Evolutionary conservation across 495 filamentous ascomycete species (phyloP).

Genomic region (Penicillium verhagenii): DNA sequence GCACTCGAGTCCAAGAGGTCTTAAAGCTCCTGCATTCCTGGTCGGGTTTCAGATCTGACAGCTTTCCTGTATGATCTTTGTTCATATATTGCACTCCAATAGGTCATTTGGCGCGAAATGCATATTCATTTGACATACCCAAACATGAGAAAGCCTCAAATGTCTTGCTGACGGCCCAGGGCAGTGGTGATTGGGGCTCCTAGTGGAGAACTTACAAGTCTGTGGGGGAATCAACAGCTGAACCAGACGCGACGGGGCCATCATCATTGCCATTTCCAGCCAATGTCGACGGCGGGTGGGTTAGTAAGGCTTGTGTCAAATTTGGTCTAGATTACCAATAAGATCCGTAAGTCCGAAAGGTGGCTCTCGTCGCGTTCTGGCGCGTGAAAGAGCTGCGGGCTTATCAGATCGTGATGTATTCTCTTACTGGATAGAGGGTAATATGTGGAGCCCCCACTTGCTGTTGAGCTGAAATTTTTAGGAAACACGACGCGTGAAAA

Average conservation of each 20-base stretch:
- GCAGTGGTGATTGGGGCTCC: neutral
- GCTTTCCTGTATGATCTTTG: neutral
- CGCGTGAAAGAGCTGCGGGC: conserved; percentile 11
- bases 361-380: conserved; percentile 23
- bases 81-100: neutral
- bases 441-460: conserved; percentile 17
- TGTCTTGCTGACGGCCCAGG: neutral
- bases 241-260: neutral
- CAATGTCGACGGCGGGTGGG: neutral
- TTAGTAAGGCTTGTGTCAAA: too few species aligned
- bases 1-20: too few species aligned
- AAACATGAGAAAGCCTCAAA: neutral
- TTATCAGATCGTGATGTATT: conserved; percentile 32
- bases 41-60: conserved; percentile 10
- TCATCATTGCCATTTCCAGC: neutral
- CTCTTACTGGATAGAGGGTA: neutral
- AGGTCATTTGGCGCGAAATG: neutral
- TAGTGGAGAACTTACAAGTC: neutral
- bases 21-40: conserved; percentile 22
- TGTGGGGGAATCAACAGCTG: neutral
- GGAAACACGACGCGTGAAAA: conserved; percentile 6
- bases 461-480: conserved; percentile 24
- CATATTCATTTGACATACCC: neutral
- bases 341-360: conserved; percentile 29
- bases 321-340: conserved; percentile 16